phyloP scores from a whole-genome alignment of 345 rosid species.

The Brassica nigra region DNA sequence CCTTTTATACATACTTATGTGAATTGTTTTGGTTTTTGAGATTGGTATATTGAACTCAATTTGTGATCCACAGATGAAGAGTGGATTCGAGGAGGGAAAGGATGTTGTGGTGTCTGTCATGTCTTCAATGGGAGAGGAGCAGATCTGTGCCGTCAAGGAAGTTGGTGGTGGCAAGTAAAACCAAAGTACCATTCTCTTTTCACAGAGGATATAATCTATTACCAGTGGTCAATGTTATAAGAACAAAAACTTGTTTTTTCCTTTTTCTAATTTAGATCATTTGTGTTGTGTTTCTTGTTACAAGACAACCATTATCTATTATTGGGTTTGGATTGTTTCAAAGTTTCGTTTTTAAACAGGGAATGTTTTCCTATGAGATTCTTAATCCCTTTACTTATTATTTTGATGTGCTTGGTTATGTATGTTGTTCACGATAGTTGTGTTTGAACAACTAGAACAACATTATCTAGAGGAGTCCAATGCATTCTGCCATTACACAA shows the following conservation, averaged over 20 bases:
- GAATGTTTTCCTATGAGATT: slow-evolving; percentile 17
- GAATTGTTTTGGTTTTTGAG: not conserved
- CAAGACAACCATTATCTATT: slow-evolving; percentile 33
- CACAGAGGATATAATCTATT: slow-evolving; percentile 19
- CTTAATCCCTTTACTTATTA: not conserved
- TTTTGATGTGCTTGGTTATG: not conserved
- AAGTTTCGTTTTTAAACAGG: slow-evolving; percentile 32
- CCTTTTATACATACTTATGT: not conserved
- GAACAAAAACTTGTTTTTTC: slow-evolving; percentile 26
- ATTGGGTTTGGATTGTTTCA: slow-evolving; percentile 38
- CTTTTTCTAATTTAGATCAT: slow-evolving; percentile 33
- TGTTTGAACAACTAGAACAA: not conserved
- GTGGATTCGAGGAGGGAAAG: slow-evolving; percentile 71
- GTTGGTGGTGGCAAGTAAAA: slow-evolving; percentile 62
- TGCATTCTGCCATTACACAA: not conserved
- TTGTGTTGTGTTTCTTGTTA: slow-evolving; percentile 35
- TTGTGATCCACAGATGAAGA: slow-evolving; percentile 57
- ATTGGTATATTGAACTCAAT: not conserved
- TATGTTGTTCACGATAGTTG: not conserved
- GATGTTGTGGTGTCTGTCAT: slow-evolving; percentile 79
- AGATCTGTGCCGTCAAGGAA: slow-evolving; percentile 79
- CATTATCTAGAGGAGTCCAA: not conserved
- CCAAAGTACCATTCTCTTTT: slow-evolving; percentile 21
- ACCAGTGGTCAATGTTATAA: slow-evolving; percentile 28
- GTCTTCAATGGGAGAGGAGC: slow-evolving; percentile 96